phyloP scores from a whole-genome alignment of 2,329 filamentous ascomycete genomes.

The Scedosporium dehoogii region DNA sequence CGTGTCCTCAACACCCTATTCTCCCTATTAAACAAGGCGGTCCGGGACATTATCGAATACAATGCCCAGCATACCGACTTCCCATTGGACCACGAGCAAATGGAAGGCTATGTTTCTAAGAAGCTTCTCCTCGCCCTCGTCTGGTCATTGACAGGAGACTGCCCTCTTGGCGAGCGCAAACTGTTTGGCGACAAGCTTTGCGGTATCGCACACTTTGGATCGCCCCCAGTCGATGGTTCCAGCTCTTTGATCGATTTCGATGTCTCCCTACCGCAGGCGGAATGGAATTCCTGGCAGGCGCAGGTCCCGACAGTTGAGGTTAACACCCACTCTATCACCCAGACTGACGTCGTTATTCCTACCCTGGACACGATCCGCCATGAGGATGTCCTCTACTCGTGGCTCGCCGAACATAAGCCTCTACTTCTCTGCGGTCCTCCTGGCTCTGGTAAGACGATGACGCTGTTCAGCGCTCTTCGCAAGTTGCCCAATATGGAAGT shows the following conservation, averaged over 20 bases:
- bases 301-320: constrained; percentile 92
- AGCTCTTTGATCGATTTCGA: constrained; percentile 94
- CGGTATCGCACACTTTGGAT: constrained; percentile 74
- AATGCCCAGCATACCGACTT: constrained; percentile 93
- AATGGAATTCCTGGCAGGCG: constrained; percentile 90
- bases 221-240: constrained; percentile 66
- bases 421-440: constrained; percentile 92
- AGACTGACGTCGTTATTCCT: constrained; percentile 97
- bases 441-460: constrained; percentile 99
- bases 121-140: constrained; percentile 87
- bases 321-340: constrained; percentile 95
- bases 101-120: constrained; percentile 84
- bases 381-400: constrained; percentile 98
- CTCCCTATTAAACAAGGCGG: constrained; percentile 89
- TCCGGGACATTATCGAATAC: constrained; percentile 88
- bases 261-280: constrained; percentile 72
- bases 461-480: constrained; percentile 89
- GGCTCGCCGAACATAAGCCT: constrained; percentile 97
- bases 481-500: constrained; percentile 99
- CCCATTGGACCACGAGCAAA: constrained; percentile 78
- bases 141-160: constrained; percentile 95
- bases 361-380: constrained; percentile 95
- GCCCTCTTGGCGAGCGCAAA: constrained; percentile 79
- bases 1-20: constrained; percentile 89
- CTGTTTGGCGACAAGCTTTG: constrained; percentile 77